A percentile compares a stretch with the other conserved stretches of the same genome.
These are phyloP conservation scores for Lipomyces chichibuensis DNA, from an alignment of 805 yeast species.

Conservation along the genomic window DNA sequence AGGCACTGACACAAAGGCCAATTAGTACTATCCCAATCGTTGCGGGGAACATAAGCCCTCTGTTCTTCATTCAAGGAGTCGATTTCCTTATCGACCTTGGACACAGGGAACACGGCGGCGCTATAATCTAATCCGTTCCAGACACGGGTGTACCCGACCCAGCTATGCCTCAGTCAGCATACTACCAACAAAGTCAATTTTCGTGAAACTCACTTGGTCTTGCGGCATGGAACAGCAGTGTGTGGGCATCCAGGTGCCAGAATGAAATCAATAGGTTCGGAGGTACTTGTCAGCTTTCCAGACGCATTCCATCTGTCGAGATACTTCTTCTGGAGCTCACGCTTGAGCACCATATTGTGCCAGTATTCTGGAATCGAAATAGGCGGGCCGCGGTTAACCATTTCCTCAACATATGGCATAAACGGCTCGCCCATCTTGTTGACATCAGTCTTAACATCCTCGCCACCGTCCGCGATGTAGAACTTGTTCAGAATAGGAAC, in stretches of 20 bases:
- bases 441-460: slow-evolving; percentile 42
- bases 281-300: slow-evolving; percentile 44
- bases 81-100: slow-evolving; percentile 33
- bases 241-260: slow-evolving; percentile 55
- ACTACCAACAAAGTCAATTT: too few relatives aligned
- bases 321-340: slow-evolving; percentile 48
- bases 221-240: slow-evolving; percentile 48
- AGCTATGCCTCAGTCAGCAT: slow-evolving; percentile 9
- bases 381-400: slow-evolving; percentile 42
- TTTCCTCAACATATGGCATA: slow-evolving; percentile 47
- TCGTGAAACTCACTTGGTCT: slow-evolving; percentile 41
- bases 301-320: slow-evolving; percentile 52
- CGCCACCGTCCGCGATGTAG: slow-evolving; percentile 54
- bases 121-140: slow-evolving; percentile 40
- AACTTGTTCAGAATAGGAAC: slow-evolving; percentile 45
- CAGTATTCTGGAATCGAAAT: slow-evolving; percentile 47
- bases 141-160: slow-evolving; percentile 39
- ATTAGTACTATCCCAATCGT: slow-evolving; percentile 34
- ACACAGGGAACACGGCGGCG: slow-evolving; percentile 38
- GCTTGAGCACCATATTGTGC: slow-evolving; percentile 36
- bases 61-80: slow-evolving; percentile 32
- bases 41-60: slow-evolving; percentile 34
- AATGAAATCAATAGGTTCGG: slow-evolving; percentile 53
- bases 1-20: slow-evolving; percentile 34
- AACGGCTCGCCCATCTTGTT: slow-evolving; percentile 52